Conservation (phyloP, 768 basidiomycete species). For the Roridomyces roridus region DNA sequence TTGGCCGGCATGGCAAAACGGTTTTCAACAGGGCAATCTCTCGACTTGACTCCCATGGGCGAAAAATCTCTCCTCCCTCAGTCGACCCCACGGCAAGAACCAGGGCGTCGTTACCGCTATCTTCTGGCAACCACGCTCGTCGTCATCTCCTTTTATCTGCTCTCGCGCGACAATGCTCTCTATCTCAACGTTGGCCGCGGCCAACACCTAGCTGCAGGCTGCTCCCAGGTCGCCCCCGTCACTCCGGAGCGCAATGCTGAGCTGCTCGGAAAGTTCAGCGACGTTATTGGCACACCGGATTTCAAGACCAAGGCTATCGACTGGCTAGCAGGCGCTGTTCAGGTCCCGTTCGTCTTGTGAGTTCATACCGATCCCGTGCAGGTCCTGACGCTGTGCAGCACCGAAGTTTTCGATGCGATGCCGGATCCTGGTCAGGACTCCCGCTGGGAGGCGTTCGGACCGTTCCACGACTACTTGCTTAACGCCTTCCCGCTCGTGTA, state of each 20-base stretch:
- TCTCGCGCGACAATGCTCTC: no score
- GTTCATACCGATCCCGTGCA: background rate
- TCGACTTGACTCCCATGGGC: no score
- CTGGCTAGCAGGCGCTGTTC: slow-evolving; percentile 38
- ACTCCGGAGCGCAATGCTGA: slow-evolving; percentile 6
- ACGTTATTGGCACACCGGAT: slow-evolving; percentile 21
- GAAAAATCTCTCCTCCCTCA: no score
- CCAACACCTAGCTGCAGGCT: background rate
- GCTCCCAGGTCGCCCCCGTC: slow-evolving; percentile 15
- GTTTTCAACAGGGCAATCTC: background rate
- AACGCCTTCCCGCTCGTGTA: slow-evolving; percentile 64
- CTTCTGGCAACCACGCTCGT: no score
- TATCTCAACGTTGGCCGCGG: no score
- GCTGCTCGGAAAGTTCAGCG: slow-evolving; percentile 6
- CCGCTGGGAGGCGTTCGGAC: slow-evolving; percentile 49
- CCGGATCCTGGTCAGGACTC: slow-evolving; percentile 52
- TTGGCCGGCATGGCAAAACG: no score
- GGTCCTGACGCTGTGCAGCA: slow-evolving; percentile 35
- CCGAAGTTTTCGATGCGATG: slow-evolving; percentile 59
- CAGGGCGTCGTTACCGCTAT: no score
- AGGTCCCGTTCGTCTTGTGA: slow-evolving; percentile 27
- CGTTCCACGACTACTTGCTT: slow-evolving; percentile 48
- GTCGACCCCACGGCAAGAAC: background rate
- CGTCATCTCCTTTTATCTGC: no score
- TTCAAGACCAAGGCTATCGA: slow-evolving; percentile 31